Base-by-base conservation (phyloP, 331 rosid genomes). In the Arachis monticola region DNA sequence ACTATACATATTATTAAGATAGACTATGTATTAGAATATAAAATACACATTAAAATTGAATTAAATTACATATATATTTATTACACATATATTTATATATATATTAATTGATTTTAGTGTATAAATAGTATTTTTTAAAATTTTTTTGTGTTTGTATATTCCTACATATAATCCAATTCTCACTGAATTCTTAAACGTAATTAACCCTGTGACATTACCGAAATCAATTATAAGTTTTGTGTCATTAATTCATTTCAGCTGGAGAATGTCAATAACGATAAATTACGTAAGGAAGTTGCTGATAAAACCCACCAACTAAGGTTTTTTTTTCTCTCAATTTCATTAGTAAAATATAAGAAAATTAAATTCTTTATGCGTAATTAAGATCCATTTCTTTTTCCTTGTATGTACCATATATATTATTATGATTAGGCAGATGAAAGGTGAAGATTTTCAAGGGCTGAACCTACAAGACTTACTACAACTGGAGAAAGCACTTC, bases 401-500 rank as follows among this genome's bases (percentile, higher is more conserved):
- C 2, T 1, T 32, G 38, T 3, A 32, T 32, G 27, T 6, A 46
- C 57, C 9, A 3, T 45, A 2, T 56, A 12, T 61, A n/a, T 64
- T 62, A 11, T 50, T 11, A 63, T 40, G 38, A 48, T n/a, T 70
- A 91, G 97, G 84, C 81, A 76, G 63, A 65, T 84, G 84, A 81
- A 53, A 17, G 95, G 91, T 6, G 86, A 83, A 74, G 91, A 87
- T 65, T 84, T 91, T 58, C 55, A 87, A 67, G 90, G 85, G 52
- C 13, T 91, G 71, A 77, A 58, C 47, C 1, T 87, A 0, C 83
- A 84, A 2, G 91, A 86, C 6, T 40, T 91, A 64, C 57, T 14
- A 59, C 69, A 81, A 22, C 74, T 89, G 60, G 95, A 87, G 80
- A 76, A 68, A 65, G 11, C 17, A 64, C 83, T 89, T 71, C 86